Conservation (phyloP, 1,284 basidiomycete species). For the Ustilago loliicola region DNA sequence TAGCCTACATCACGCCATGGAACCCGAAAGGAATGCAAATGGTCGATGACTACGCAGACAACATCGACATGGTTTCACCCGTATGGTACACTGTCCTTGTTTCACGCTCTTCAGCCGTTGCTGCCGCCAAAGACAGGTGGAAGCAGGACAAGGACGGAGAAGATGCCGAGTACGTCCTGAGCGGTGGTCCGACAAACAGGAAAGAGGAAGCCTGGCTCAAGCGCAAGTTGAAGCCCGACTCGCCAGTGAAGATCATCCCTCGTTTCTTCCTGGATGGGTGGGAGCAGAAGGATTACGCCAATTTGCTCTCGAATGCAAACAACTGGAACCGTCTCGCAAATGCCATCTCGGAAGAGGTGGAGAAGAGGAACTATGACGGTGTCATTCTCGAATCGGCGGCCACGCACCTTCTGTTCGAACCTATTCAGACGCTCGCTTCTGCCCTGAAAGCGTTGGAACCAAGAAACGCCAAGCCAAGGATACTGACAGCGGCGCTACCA, state of each 20-base stretch:
- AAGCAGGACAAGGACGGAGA: neutral
- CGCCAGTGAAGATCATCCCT: slow-evolving; percentile 30
- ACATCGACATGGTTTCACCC: slow-evolving; percentile 52
- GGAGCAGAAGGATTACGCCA: slow-evolving; percentile 42
- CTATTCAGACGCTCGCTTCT: slow-evolving; percentile 21
- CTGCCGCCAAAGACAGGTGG: neutral
- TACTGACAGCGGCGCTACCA: slow-evolving; percentile 43
- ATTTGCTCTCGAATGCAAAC: slow-evolving; percentile 25
- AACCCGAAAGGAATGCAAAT: slow-evolving; percentile 33
- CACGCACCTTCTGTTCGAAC: slow-evolving; percentile 47
- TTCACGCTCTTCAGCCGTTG: neutral
- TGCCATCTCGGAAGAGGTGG: slow-evolving; percentile 29
- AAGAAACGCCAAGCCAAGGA: neutral
- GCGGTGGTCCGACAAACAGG: slow-evolving; percentile 33
- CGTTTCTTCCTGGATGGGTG: slow-evolving; percentile 53
- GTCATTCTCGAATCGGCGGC: slow-evolving; percentile 47
- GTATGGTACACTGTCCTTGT: slow-evolving; percentile 59
- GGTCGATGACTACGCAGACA: slow-evolving; percentile 31
- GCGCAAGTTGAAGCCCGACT: neutral
- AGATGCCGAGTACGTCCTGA: slow-evolving; percentile 36
- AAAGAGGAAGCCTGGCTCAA: slow-evolving; percentile 37
- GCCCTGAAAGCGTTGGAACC: slow-evolving; percentile 2
- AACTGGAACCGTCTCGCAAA: slow-evolving; percentile 32
- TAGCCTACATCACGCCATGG: slow-evolving; percentile 62
- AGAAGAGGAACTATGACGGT: slow-evolving; percentile 29